phyloP scores from a whole-genome alignment of 306 rosid genomes.

The Ormosia emarginata region DNA sequence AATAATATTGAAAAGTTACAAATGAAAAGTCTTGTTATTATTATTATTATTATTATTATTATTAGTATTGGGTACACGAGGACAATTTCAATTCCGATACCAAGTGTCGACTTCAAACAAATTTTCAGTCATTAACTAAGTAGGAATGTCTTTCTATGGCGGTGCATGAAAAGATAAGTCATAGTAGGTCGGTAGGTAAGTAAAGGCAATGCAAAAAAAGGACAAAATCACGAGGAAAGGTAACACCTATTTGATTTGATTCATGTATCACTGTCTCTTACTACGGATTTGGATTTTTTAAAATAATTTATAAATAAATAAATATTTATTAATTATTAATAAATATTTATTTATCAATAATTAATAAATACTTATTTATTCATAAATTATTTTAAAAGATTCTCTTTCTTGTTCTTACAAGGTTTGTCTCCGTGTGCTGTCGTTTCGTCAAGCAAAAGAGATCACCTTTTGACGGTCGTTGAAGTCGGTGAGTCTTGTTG shows the following conservation, averaged over 20 bases:
- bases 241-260: neutral
- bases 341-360: no score
- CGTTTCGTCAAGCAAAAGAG: neutral
- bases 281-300: no score
- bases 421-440: neutral
- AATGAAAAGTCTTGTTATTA: neutral
- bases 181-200: neutral
- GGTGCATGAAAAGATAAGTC: neutral
- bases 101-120: neutral
- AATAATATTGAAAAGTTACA: neutral
- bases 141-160: neutral
- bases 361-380: no score
- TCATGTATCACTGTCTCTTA: neutral
- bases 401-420: neutral
- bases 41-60: neutral
- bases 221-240: neutral
- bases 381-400: no score
- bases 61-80: neutral
- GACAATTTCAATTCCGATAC: neutral
- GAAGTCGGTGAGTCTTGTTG: conserved; percentile 3
- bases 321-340: no score
- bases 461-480: conserved; percentile 13
- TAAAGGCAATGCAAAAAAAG: neutral
- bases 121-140: neutral
- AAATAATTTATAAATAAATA: no score